These are phyloP conservation scores for Pichia sp. DNA, from an alignment of 1,139 yeast genomes.

Conservation along the genomic window DNA sequence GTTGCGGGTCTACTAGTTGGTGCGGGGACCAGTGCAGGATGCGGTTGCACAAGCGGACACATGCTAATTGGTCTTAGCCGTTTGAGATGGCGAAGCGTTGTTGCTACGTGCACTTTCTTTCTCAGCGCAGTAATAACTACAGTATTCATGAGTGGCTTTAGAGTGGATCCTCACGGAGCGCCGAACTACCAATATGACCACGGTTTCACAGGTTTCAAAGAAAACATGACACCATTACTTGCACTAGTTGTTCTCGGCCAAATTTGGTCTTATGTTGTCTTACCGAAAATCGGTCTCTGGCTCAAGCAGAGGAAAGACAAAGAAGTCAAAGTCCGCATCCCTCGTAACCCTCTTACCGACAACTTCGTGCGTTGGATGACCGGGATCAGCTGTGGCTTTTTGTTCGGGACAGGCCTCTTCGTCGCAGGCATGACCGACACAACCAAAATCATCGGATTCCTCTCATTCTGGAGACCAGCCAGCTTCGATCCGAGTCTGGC, in stretches of 20 bases:
- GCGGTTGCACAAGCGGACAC: slow-evolving; percentile 51
- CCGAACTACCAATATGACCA: slow-evolving; percentile 23
- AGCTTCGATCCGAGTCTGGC: slow-evolving; percentile 44
- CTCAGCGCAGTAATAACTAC: slow-evolving; percentile 31
- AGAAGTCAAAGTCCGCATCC: no score
- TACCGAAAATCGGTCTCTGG: slow-evolving; percentile 26
- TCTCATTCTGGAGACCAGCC: slow-evolving; percentile 34
- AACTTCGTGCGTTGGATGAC: slow-evolving; percentile 23
- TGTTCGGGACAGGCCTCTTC: slow-evolving; percentile 42
- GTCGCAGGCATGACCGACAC: slow-evolving; percentile 45
- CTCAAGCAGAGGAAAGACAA: background rate
- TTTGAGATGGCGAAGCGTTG: slow-evolving; percentile 38
- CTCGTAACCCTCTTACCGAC: background rate
- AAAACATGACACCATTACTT: slow-evolving; percentile 20
- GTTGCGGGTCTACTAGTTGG: slow-evolving; percentile 41
- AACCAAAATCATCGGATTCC: slow-evolving; percentile 41
- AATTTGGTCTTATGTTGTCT: slow-evolving; percentile 25
- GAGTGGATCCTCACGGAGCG: slow-evolving; percentile 29
- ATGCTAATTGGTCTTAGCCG: slow-evolving; percentile 46
- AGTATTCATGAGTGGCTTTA: slow-evolving; percentile 31
- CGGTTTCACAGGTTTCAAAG: slow-evolving; percentile 20
- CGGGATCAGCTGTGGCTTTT: slow-evolving; percentile 36
- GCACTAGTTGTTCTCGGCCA: slow-evolving; percentile 14
- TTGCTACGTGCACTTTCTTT: slow-evolving; percentile 39
- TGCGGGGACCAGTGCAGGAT: slow-evolving; percentile 41